Conservation (phyloP, 352 stramenopile genomes). For the Pythium dissimile region DNA sequence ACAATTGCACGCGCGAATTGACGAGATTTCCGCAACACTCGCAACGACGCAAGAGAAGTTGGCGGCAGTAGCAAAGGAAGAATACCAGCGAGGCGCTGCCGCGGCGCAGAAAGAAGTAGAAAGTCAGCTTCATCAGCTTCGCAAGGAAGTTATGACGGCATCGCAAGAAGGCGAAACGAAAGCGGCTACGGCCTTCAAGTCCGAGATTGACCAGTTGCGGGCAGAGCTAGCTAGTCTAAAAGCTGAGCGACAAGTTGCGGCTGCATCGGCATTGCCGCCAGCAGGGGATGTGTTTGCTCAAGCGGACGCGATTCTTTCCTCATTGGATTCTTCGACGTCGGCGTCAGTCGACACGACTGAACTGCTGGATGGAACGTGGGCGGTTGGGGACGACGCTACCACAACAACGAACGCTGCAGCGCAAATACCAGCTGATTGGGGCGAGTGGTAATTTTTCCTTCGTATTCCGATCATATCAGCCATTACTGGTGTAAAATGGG, state of each 20-base stretch:
- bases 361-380: constrained; percentile 16
- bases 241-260: background rate
- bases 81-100: constrained; percentile 41
- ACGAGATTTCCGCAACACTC: background rate
- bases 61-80: constrained; percentile 23
- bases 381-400: constrained; percentile 32
- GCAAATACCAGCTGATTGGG: constrained; percentile 45
- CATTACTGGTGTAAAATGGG: too few relatives aligned
- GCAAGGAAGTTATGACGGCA: constrained; percentile 24
- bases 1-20: too few relatives aligned
- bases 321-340: constrained; percentile 9
- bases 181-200: constrained; percentile 25
- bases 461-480: too few relatives aligned
- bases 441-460: constrained; percentile 75
- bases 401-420: constrained; percentile 10
- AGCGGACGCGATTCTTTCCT: constrained; percentile 23
- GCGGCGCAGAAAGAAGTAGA: constrained; percentile 36
- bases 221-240: constrained; percentile 50
- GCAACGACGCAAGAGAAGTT: constrained; percentile 6
- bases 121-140: constrained; percentile 27
- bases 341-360: background rate
- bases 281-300: constrained; percentile 21
- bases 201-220: constrained; percentile 40
- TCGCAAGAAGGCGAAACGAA: constrained; percentile 39
- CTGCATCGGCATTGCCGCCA: background rate